Base-by-base conservation (phyloP, 805 yeast species). In the Wickerhamomyces canadensis region DNA sequence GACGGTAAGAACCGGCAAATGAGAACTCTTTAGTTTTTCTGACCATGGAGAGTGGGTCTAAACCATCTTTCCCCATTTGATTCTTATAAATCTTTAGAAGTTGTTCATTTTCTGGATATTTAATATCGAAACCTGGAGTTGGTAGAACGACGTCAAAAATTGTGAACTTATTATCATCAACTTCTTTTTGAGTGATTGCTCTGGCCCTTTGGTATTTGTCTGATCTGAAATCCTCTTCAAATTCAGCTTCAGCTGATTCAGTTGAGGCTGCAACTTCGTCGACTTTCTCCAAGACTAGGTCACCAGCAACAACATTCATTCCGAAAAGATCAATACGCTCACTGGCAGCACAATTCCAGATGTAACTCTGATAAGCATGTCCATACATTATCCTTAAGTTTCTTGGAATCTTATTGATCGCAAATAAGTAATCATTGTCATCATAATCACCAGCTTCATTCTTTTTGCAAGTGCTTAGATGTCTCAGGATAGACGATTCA, bases 321-420 rank as follows among this genome's bases (percentile, higher is more conserved):
- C 97, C 97, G 60, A 72, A 82, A 38, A 79, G 55, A 50, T 75
- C 76, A 30, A 87, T 67, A 54, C 98, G 72, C 47, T 74, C 74
- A 35, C 94, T 81, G 1, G 88, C 91, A 25, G 81, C 94, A 36
- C 71, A 57, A 55, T 94, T 94, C 99, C 98, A 94, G 21, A 93
- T 75, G 54, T 81, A 93, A 45, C 96, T 86, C 63, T 93, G 98
- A 59, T 94, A 94, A 4, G 98, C 96, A 61, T 93, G 99, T 3
- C 84, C 96, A 55, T 93, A 93, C 94, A 93, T 91, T 41, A 89
- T 76, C 57, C 96, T 72, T 56, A 93, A 67, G 56, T 89, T 89
- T 60, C 96, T 76, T 24, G 98, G 98, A 47, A 93, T 84, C 40
- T 87, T 76, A 82, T 84, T 80, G 31, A 94, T 72, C 3, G 95